These are phyloP conservation scores for Chlamydomonas eustigma DNA, from an alignment of 139 green algal genomes.

Conservation along the genomic window DNA sequence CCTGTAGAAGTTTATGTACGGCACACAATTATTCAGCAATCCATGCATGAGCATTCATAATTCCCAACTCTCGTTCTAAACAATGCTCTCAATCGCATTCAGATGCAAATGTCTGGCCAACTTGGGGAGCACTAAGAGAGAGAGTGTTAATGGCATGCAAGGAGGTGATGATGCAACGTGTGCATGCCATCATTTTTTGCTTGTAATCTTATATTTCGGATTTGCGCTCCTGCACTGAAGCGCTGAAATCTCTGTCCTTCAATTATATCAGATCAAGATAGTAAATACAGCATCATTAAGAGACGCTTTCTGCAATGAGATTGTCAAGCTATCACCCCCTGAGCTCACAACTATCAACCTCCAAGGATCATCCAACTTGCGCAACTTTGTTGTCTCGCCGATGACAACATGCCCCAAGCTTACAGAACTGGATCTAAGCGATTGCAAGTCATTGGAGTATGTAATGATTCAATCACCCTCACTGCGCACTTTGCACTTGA, in stretches of 20 bases:
- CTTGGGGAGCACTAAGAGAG: conserved; percentile 73
- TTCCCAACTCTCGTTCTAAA: no score
- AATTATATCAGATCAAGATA: conserved; percentile 69
- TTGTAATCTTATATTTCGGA: no score
- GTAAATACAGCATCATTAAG: conserved; percentile 51
- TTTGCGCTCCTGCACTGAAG: no score
- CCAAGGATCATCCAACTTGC: conserved; percentile 54
- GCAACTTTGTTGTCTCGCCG: conserved; percentile 61
- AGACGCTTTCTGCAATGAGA: conserved; percentile 67
- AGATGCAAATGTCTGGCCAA: conserved; percentile 76
- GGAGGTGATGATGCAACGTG: no score
- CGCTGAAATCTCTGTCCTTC: no score
- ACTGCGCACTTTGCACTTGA: conserved; percentile 48
- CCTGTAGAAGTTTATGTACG: no score
- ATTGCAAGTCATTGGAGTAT: conserved; percentile 52
- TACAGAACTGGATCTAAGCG: conserved; percentile 44
- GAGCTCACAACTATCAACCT: conserved; percentile 55
- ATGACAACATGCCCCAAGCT: conserved; percentile 59
- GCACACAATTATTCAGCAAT: no score
- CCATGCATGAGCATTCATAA: no score
- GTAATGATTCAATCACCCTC: conserved; percentile 64
- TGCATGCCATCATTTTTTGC: no score
- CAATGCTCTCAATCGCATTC: no score
- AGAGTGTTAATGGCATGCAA: conserved; percentile 60
- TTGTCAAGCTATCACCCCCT: conserved; percentile 70